Percentiles rank a stretch among this genome's conserved stretches.
These are phyloP conservation scores for Golubevia pallescens DNA, from an alignment of 1,284 basidiomycete species.

Conservation along the genomic window DNA sequence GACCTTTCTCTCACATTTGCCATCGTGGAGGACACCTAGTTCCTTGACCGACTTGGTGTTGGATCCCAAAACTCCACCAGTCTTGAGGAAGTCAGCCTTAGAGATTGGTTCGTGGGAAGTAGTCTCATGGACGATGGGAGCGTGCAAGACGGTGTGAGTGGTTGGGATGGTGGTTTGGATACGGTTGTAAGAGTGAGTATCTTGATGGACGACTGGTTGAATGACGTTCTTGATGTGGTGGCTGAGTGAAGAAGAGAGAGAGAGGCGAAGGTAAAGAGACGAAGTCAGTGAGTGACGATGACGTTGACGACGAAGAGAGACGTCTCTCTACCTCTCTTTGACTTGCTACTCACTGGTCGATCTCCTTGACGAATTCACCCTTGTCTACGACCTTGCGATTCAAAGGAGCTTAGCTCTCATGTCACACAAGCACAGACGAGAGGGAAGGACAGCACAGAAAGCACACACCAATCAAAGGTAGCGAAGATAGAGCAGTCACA, in stretches of 20 bases:
- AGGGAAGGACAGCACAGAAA: no score
- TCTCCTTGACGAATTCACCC: slow-evolving; percentile 52
- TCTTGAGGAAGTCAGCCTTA: slow-evolving; percentile 48
- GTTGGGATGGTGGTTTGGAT: slow-evolving; percentile 54
- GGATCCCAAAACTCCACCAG: slow-evolving; percentile 43
- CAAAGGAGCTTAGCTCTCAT: slow-evolving; percentile 24
- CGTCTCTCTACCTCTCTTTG: no score
- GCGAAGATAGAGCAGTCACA: no score
- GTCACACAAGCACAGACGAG: no score
- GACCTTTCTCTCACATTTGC: slow-evolving; percentile 47
- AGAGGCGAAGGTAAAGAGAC: not conserved
- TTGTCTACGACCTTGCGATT: slow-evolving; percentile 51
- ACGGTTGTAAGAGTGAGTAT: slow-evolving; percentile 58
- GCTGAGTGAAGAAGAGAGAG: not conserved
- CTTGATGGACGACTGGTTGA: slow-evolving; percentile 51
- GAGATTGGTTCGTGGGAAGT: slow-evolving; percentile 48
- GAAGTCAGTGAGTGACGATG: no score
- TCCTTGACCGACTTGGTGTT: slow-evolving; percentile 27
- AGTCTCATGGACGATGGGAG: slow-evolving; percentile 56
- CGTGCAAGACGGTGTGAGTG: slow-evolving; percentile 49
- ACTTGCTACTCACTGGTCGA: slow-evolving; percentile 22
- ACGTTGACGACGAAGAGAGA: no score
- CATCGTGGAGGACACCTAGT: slow-evolving; percentile 46
- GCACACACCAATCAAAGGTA: no score
- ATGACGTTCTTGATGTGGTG: slow-evolving; percentile 62